Evolutionary conservation across 257 asterid genomes (phyloP).

Genomic region (Henckelia pumila): DNA sequence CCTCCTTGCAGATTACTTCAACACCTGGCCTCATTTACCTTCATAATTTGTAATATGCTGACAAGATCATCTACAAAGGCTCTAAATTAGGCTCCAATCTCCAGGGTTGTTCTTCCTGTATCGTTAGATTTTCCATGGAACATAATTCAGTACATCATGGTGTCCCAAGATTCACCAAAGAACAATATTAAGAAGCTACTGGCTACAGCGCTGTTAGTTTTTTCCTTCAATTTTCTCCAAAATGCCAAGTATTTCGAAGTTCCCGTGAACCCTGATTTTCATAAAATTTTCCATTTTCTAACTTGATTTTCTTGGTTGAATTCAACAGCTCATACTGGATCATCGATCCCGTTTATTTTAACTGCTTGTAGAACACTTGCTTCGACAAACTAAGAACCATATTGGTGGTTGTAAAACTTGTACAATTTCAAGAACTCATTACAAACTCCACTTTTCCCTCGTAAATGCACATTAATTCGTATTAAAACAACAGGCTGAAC

Average conservation of each 20-base stretch:
- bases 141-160: too few relatives aligned
- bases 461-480: background rate
- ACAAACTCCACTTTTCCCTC: background rate
- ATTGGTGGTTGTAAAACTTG: background rate
- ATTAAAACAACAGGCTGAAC: too few relatives aligned
- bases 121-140: background rate
- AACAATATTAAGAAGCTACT: too few relatives aligned
- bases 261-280: too few relatives aligned
- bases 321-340: too few relatives aligned
- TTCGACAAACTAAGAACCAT: background rate
- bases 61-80: background rate
- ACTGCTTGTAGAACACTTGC: background rate
- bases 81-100: too few relatives aligned
- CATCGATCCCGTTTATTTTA: too few relatives aligned
- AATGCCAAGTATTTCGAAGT: too few relatives aligned
- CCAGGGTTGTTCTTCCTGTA: too few relatives aligned
- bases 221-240: too few relatives aligned
- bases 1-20: background rate
- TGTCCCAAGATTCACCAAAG: background rate
- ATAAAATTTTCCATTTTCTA: background rate
- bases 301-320: too few relatives aligned
- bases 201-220: too few relatives aligned
- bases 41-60: background rate
- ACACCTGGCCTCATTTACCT: background rate
- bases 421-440: background rate